A percentile compares a stretch with the other conserved stretches of the same genome.
These are phyloP conservation scores for Rehmannia glutinosa DNA, from an alignment of 257 asterid genomes.

Conservation along the genomic window DNA sequence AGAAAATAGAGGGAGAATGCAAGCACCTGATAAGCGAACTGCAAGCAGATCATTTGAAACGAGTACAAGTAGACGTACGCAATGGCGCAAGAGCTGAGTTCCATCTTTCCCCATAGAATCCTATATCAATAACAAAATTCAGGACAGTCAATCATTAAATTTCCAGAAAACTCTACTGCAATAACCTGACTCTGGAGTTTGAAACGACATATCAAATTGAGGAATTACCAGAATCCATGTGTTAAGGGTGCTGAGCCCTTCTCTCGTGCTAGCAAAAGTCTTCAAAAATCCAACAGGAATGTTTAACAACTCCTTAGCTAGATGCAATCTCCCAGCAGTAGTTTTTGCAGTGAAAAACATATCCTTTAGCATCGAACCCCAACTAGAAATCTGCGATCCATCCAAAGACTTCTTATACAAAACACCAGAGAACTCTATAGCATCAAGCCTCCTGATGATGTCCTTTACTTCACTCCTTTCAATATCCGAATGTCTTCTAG, in stretches of 20 bases:
- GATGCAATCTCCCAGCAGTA: constrained; percentile 81
- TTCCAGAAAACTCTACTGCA: constrained; percentile 18
- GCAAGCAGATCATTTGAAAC: constrained; percentile 89
- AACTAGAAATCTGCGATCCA: constrained; percentile 43
- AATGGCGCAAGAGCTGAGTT: constrained; percentile 97
- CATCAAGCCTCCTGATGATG: constrained; percentile 72
- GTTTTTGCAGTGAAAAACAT: constrained; percentile 83
- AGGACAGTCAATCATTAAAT: constrained; percentile 8
- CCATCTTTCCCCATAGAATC: constrained; percentile 99
- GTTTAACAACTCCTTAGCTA: constrained; percentile 78
- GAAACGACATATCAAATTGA: constrained; percentile 18
- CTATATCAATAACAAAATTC: constrained; percentile 33
- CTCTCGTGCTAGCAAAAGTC: constrained; percentile 89
- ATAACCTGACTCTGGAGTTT: background rate
- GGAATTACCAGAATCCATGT: constrained; percentile 84
- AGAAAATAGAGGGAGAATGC: constrained; percentile 14
- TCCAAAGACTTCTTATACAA: constrained; percentile 58
- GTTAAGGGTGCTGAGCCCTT: constrained; percentile 83
- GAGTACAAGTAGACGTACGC: constrained; percentile 85
- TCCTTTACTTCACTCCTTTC: constrained; percentile 87
- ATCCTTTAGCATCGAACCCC: constrained; percentile 69
- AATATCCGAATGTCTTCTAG: constrained; percentile 64
- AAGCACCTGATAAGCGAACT: constrained; percentile 84
- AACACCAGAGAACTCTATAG: constrained; percentile 59
- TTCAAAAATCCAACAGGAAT: constrained; percentile 87